Conservation (phyloP, 345 rosid genomes). For the Hypericum perforatum region DNA sequence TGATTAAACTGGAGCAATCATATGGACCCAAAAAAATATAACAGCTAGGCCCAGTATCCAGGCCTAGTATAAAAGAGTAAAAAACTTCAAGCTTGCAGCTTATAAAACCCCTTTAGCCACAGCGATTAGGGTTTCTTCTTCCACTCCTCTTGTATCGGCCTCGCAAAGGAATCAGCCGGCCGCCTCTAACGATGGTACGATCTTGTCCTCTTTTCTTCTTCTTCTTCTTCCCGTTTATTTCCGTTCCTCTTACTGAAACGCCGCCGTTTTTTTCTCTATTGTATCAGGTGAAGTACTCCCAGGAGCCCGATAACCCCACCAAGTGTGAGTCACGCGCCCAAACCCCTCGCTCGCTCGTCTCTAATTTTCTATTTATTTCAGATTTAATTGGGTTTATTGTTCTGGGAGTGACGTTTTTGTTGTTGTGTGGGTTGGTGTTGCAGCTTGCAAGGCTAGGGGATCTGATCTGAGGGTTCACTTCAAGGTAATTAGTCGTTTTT, state of each 20-base stretch:
- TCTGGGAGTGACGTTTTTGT: neutral
- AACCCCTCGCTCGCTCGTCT: neutral
- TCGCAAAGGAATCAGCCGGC: too few species aligned
- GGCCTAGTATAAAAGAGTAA: too few species aligned
- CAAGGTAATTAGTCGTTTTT: conserved; percentile 38
- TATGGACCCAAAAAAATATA: too few species aligned
- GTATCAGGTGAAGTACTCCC: conserved; percentile 86
- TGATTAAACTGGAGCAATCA: too few species aligned
- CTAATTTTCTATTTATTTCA: neutral
- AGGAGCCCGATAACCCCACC: conserved; percentile 82
- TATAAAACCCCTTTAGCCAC: too few species aligned
- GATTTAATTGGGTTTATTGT: neutral
- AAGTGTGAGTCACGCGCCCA: conserved; percentile 42
- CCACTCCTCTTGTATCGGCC: too few species aligned
- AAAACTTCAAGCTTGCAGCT: too few species aligned
- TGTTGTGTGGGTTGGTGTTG: conserved; percentile 5
- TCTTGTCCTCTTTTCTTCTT: too few species aligned
- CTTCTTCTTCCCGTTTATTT: too few species aligned
- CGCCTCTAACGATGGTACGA: too few species aligned
- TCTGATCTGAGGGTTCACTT: conserved; percentile 92
- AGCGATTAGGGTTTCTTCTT: too few species aligned
- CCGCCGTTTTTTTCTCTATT: neutral
- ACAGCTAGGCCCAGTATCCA: too few species aligned
- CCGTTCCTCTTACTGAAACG: neutral
- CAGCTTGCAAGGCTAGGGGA: conserved; percentile 97